phyloP scores from a whole-genome alignment of 345 rosid genomes.

The Psidium guajava region DNA sequence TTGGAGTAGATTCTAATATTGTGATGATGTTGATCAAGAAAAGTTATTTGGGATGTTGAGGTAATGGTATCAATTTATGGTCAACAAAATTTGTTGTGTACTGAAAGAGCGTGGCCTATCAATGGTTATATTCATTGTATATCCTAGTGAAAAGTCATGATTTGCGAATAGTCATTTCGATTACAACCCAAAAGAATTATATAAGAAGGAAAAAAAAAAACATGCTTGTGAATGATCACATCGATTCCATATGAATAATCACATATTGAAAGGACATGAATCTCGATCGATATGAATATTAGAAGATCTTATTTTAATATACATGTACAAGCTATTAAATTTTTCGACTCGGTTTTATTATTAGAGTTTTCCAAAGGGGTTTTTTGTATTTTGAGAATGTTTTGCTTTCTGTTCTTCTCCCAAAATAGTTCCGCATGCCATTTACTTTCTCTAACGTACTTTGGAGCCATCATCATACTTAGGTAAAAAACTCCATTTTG shows the following conservation, averaged over 20 bases:
- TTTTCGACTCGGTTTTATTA: too few species aligned
- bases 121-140: background rate
- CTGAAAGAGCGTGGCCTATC: background rate
- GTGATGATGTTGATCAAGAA: background rate
- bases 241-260: background rate
- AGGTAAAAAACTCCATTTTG: background rate
- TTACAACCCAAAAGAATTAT: background rate
- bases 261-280: background rate
- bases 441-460: background rate
- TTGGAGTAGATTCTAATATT: background rate
- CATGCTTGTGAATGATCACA: background rate
- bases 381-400: background rate
- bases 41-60: background rate
- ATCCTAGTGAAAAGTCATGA: background rate
- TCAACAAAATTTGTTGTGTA: background rate
- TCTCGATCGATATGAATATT: background rate
- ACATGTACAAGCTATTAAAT: too few species aligned
- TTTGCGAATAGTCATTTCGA: background rate
- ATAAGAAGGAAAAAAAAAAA: background rate
- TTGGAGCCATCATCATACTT: background rate
- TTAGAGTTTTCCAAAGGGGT: background rate
- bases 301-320: background rate
- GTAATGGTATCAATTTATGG: background rate
- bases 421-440: background rate
- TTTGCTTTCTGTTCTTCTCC: background rate